Base-by-base conservation (phyloP, 1,284 basidiomycete species). In the Lentinula novae-zelandiae region DNA sequence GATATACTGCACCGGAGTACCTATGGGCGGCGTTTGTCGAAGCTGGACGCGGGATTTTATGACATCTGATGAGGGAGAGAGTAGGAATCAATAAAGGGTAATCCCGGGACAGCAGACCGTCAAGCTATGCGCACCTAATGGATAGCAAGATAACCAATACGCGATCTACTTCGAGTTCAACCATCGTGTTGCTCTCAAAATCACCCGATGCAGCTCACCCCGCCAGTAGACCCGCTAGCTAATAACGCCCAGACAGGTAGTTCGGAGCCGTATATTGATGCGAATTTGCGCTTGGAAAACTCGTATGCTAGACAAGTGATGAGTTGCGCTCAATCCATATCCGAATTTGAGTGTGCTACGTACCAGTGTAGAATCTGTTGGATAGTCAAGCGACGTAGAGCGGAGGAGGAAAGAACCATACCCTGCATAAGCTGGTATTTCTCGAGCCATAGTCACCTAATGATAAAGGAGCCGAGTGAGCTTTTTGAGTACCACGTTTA, bases 351-450 rank as follows among this genome's bases (percentile, higher is more conserved):
- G n/a, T 34, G 36, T 7, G 12, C 15, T 17, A 53, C 49, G 46
- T 66, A 87, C 90, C 93, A 60, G 86, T 80, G 68, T 93, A 93
- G 66, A 90, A 91, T 53, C 88, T 90, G 39, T 57, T 38, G 20
- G 27, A 44, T 59, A 22, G 13, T 42, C n/a, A 50, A 42, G 38
- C 8, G 17, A 33, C 15, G 7, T 31, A 59, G 8, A 2, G 34
- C 42, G 12, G 34, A 53, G 53, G 22, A 53, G 51, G 48, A 31
- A 5, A 22, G 15, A 17, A 74, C 17, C 79, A 53, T 75, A 93
- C 84, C 92, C 94, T 46, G 95, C 95, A 70, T 98, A 98, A 6
- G 95, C 96, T 3, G 96, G 96, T 50, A 97, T 94, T 73, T 98
- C 96, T 67, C 95, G 81, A 0, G 87, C 84, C 33, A 98, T 86